Percentiles rank a stretch among this genome's conserved stretches.
Evolutionary conservation across 371 early-diverging fungal genomes (phyloP).

Genomic region (Mortierella sp.): DNA sequence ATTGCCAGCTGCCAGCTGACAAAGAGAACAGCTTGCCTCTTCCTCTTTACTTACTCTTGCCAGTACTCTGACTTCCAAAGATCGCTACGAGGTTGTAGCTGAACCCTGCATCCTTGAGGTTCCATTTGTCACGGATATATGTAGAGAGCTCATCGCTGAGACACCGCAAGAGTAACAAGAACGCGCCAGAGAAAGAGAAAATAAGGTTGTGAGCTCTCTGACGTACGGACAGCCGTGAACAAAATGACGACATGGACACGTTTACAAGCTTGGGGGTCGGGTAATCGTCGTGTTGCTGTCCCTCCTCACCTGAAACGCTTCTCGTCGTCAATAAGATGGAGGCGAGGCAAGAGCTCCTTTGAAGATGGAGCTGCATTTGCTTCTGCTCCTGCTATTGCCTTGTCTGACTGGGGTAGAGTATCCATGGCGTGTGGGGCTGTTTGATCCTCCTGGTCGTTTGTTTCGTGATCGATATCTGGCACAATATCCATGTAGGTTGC

Average conservation of each 20-base stretch:
- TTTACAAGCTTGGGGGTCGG: no score
- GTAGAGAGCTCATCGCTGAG: conserved; percentile 73
- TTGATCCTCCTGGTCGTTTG: conserved; percentile 7
- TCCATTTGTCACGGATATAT: conserved; percentile 87
- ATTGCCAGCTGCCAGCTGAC: not conserved
- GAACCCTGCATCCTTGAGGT: conserved; percentile 89
- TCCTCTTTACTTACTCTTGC: conserved; percentile 84
- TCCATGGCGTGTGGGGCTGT: conserved; percentile 33
- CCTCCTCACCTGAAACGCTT: conserved; percentile 84
- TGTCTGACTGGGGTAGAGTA: conserved; percentile 20
- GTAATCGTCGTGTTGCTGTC: not conserved
- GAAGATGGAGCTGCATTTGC: conserved; percentile 30
- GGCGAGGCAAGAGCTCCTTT: conserved; percentile 63
- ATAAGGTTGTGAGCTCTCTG: not conserved
- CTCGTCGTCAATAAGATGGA: conserved; percentile 88
- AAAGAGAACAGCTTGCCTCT: not conserved
- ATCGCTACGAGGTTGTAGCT: conserved; percentile 97
- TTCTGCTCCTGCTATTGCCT: conserved; percentile 43
- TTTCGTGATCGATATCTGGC: conserved; percentile 43
- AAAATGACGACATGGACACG: conserved; percentile 4
- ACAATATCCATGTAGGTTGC: conserved; percentile 31
- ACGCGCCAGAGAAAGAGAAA: not conserved
- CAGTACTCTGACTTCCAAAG: conserved; percentile 98
- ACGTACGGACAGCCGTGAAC: not conserved
- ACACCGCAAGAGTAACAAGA: not conserved